Evolutionary conservation across 2,329 filamentous ascomycete genomes (phyloP), one percentile per base, ranked within the genome.

Genomic region (Cladosporium colombiae): DNA sequence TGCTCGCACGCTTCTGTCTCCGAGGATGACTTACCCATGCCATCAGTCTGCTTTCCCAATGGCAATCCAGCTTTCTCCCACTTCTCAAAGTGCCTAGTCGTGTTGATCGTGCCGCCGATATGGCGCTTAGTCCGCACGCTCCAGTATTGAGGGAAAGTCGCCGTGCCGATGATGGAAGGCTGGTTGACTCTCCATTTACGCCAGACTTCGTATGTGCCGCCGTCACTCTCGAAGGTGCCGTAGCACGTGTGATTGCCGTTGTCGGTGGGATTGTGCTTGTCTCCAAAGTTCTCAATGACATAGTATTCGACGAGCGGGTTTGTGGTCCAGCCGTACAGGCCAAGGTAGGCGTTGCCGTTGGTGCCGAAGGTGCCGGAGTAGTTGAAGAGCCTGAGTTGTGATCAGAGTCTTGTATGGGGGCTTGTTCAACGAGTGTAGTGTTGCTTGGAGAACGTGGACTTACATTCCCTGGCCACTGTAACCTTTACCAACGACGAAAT

Each of bases 251-350:
- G 80, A 29, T 78, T 82, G 70, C 81, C 79, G 65, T 69, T 65
- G 58, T 60, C 79, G 64, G 61, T 65, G 10, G 70, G 70, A 49
- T 83, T 79, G 71, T 85, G 81, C 53, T 78, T 79, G 66, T 81
- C 83, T 71, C 81, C 82, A 71, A 63, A 63, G 11, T 79, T 75
- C 67, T 87, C 85, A 69, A 86, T 79, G 65, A 87, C 82, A 76
- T 87, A 87, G 77, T 86, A 86, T 70, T 86, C 85, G 72, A 86
- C 78, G 18, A 85, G 75, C 0, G 83, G 83, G 72, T 79, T 80
- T n/a, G 73, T 77, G 1, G 82, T 84, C 84, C 85, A 88, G 59
- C 85, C 85, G 72, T 87, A 87, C 16, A 87, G 74, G 18, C 84
- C 76, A 18, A 88, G 79, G 72, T 86, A 86, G 37, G 73, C 73